Evolutionary conservation across 306 rosid genomes (phyloP).

Genomic region (Herpetospermum pedunculosum): DNA sequence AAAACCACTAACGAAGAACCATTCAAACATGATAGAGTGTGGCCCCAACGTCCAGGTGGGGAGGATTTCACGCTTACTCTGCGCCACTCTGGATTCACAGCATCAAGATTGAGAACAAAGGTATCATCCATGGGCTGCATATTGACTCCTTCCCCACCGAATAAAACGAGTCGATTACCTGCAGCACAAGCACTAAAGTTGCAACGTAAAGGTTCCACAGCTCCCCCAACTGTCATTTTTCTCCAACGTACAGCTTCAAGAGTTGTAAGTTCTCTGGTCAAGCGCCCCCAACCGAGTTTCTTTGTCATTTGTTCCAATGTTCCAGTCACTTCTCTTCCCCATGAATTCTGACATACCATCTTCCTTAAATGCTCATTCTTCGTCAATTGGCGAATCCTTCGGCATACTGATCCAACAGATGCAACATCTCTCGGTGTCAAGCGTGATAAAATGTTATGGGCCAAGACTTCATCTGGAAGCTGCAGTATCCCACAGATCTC

Average conservation of each 20-base stretch:
- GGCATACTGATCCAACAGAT: conserved; percentile 94
- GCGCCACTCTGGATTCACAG: conserved; percentile 76
- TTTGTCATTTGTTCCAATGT: conserved; percentile 81
- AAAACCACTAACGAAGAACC: conserved; percentile 88
- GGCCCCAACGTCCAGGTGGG: conserved; percentile 99
- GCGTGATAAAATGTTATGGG: conserved; percentile 85
- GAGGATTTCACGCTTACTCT: conserved; percentile 77
- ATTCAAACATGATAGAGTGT: conserved; percentile 77
- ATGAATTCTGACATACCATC: conserved; percentile 98
- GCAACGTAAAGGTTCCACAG: conserved; percentile 93
- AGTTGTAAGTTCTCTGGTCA: conserved; percentile 78
- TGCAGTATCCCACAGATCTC: conserved; percentile 82
- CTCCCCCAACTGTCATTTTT: conserved; percentile 78
- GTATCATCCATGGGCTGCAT: conserved; percentile 99
- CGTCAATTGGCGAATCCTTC: conserved; percentile 77
- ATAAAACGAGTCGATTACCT: conserved; percentile 82
- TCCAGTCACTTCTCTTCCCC: conserved; percentile 96
- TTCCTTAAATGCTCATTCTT: conserved; percentile 88
- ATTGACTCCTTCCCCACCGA: conserved; percentile 96
- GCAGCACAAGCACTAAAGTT: conserved; percentile 96
- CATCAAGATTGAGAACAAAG: conserved; percentile 85
- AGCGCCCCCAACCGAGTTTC: conserved; percentile 95
- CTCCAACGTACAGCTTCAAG: conserved; percentile 97
- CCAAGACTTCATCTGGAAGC: conserved; percentile 95
- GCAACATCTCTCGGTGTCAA: conserved; percentile 97